Evolutionary conservation across 139 green algal species (phyloP).

Genomic region (Picochlorum sp.): DNA sequence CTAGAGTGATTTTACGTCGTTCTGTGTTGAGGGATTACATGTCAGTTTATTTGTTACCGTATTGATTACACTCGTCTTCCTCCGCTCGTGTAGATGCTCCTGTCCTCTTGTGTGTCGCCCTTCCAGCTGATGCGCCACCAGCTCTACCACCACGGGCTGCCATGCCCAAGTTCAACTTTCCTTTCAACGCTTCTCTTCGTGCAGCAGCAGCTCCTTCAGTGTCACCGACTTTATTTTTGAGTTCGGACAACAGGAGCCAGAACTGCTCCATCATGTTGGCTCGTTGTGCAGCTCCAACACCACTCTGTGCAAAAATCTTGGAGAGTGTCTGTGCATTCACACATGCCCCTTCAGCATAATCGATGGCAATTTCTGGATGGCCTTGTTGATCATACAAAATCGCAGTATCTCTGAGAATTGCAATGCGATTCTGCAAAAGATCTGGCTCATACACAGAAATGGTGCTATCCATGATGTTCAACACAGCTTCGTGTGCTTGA

Average conservation of each 20-base stretch:
- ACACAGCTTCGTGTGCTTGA: conserved; percentile 21
- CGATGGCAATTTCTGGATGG: conserved; percentile 18
- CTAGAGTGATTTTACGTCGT: background rate
- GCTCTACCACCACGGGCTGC: conserved; percentile 1
- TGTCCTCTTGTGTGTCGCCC: background rate
- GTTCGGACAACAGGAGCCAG: conserved; percentile 19
- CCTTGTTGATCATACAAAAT: conserved; percentile 21
- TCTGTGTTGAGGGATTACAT: background rate
- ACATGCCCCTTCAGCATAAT: conserved; percentile 27
- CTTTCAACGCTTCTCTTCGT: conserved; percentile 6
- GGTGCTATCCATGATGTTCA: conserved; percentile 28
- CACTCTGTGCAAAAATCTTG: background rate
- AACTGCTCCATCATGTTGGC: conserved; percentile 27
- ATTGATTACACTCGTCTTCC: conserved; percentile 9
- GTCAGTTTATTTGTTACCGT: background rate
- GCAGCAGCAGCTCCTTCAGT: conserved; percentile 21
- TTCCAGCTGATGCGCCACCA: background rate
- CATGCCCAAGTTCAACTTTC: conserved; percentile 4
- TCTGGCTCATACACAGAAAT: conserved; percentile 32
- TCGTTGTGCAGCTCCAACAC: background rate
- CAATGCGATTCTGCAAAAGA: conserved; percentile 28
- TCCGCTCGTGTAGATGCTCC: conserved; percentile 7
- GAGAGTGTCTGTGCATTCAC: conserved; percentile 21
- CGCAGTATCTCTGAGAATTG: conserved; percentile 26
- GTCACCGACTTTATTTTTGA: conserved; percentile 29